These are phyloP conservation scores for Gillenia trifoliata DNA, from an alignment of 306 rosid species.

Conservation along the genomic window DNA sequence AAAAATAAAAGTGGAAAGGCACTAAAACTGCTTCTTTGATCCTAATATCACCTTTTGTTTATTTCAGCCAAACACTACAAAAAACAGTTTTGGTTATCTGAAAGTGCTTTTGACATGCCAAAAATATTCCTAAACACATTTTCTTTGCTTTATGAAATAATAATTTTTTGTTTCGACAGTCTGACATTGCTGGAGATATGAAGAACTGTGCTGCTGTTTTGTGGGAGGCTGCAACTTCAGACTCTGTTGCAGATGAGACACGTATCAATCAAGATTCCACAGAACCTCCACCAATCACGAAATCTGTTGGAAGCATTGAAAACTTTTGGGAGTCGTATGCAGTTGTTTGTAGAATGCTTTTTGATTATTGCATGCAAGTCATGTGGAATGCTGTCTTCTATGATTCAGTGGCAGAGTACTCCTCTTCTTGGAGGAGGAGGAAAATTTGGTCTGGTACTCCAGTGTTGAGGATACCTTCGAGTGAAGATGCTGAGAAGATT, in stretches of 20 bases:
- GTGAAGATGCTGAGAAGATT: constrained; percentile 29
- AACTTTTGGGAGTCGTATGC: constrained; percentile 66
- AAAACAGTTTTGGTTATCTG: not conserved
- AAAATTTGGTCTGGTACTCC: constrained; percentile 58
- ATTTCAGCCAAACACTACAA: not conserved
- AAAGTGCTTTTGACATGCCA: not conserved
- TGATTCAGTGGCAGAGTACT: constrained; percentile 57
- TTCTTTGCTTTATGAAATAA: constrained; percentile 17
- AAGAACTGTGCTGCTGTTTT: constrained; percentile 19
- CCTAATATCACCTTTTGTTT: not conserved
- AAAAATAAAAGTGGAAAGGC: not conserved
- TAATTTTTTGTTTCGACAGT: constrained; percentile 42
- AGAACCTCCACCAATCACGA: constrained; percentile 25
- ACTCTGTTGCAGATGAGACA: constrained; percentile 22
- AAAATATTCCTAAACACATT: not conserved
- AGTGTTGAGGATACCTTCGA: constrained; percentile 24
- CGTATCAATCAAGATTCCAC: constrained; percentile 26
- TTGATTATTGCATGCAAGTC: constrained; percentile 67
- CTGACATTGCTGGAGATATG: constrained; percentile 34
- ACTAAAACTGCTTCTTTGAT: not conserved
- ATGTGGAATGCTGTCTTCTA: constrained; percentile 87
- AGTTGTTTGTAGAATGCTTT: constrained; percentile 59
- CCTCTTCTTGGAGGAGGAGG: constrained; percentile 64
- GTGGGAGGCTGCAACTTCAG: constrained; percentile 21
- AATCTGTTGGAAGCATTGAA: constrained; percentile 72